Evolutionary conservation across 805 yeast genomes (phyloP), one percentile per base, ranked within the genome.

Genomic region (Pichia heedii): DNA sequence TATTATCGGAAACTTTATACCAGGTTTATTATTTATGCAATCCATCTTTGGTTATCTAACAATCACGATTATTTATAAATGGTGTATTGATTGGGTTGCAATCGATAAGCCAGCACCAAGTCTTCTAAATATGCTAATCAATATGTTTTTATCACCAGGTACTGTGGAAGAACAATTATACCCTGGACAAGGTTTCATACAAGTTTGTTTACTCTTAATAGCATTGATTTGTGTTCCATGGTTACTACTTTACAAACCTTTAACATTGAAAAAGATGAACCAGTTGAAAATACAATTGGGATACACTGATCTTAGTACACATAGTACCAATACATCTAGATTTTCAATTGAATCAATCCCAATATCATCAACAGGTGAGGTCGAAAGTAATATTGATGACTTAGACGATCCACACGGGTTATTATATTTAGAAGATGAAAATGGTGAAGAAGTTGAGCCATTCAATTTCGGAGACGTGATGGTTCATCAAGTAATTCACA

Each of bases 401-500:
- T 56, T 63, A 33, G 67, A 68, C 46, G 22, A 38, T 11, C 36
- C 22, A 22, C 18, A 26, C 11, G n/a, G 37, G 8, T 24, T 45
- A 22, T 22, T 36, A 18, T 30, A 27, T 26, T 29, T 46, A 4
- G 48, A 47, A 16, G 50, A 53, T 20, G 60, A 52, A n/a, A 54
- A 51, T 26, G 69, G 62, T 2, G 69, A 65, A 38, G 70, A 63
- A 35, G 70, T 67, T 43, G 73, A 66, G 21, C 69, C 60, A 39
- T 65, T 68, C 42, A 60, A 61, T 22, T 76, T 81, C 58, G 83
- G 86, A 41, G 89, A 82, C 55, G 68, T 82, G 19, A 76, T 82
- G 68, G 81, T 82, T 49, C 86, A 82, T 56, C 89, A 82, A 60
- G 88, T 82, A 27, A 82, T 82, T 51, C 87, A 82, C 58, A 82